These are phyloP conservation scores for Fusarium paranaense DNA, from an alignment of 2,329 filamentous ascomycete species.

Conservation along the genomic window DNA sequence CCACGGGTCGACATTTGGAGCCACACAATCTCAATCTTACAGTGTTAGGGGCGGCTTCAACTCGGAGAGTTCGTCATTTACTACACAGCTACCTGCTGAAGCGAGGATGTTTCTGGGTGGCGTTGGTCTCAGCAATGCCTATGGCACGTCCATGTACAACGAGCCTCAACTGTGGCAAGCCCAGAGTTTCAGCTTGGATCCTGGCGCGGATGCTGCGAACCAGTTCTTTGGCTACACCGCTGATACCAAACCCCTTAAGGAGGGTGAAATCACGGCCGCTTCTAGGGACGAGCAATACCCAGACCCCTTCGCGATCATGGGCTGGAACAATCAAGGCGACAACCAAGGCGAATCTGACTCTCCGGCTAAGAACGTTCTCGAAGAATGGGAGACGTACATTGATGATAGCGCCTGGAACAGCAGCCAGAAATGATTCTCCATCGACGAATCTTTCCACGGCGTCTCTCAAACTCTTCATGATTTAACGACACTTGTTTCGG, in stretches of 20 bases:
- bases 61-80: slow-evolving; percentile 52
- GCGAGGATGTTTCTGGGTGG: slow-evolving; percentile 53
- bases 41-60: slow-evolving; percentile 38
- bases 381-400: slow-evolving; percentile 50
- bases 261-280: slow-evolving; percentile 10
- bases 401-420: slow-evolving; percentile 44
- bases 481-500: slow-evolving; percentile 28
- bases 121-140: slow-evolving; percentile 19
- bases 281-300: slow-evolving; percentile 18
- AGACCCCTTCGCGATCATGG: slow-evolving; percentile 15
- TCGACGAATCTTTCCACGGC: not conserved
- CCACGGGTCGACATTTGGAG: slow-evolving; percentile 32
- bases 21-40: slow-evolving; percentile 3
- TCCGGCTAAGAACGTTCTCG: slow-evolving; percentile 12
- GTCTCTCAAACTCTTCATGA: slow-evolving; percentile 9
- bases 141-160: slow-evolving; percentile 14
- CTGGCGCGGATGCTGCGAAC: not conserved
- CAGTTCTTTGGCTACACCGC: slow-evolving; percentile 13
- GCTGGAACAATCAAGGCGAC: slow-evolving; percentile 8
- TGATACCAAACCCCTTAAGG: slow-evolving; percentile 26
- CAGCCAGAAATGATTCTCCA: slow-evolving; percentile 25
- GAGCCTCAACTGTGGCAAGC: slow-evolving; percentile 9
- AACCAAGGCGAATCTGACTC: too few species aligned
- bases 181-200: not conserved
- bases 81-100: slow-evolving; percentile 56